Evolutionary conservation across 2,329 filamentous ascomycete genomes (phyloP).

Genomic region (Paraphoma sp.): DNA sequence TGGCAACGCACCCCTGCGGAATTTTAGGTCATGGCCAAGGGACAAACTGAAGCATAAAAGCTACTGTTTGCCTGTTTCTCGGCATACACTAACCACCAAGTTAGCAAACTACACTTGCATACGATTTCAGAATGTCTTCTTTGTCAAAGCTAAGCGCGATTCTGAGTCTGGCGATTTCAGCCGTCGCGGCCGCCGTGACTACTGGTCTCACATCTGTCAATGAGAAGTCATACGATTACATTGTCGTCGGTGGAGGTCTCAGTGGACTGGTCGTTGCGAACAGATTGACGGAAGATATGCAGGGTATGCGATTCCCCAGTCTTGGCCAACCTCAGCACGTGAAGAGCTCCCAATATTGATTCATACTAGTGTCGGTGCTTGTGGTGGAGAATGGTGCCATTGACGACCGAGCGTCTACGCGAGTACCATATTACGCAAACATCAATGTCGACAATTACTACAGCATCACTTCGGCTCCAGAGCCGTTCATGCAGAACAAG

Average conservation of each 20-base stretch:
- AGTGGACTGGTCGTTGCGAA: constrained; percentile 27
- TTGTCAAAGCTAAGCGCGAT: too few species aligned
- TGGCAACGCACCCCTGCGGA: too few species aligned
- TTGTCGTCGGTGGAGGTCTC: constrained; percentile 28
- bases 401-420: constrained; percentile 11
- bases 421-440: constrained; percentile 14
- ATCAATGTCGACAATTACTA: constrained; percentile 18
- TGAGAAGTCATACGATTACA: constrained; percentile 17
- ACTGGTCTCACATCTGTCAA: not conserved
- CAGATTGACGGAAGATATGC: constrained; percentile 18
- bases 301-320: constrained; percentile 1
- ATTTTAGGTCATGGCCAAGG: too few species aligned
- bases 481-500: constrained; percentile 27
- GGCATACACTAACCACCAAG: too few species aligned
- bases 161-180: not conserved
- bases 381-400: constrained; percentile 23
- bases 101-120: too few species aligned
- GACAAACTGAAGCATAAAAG: too few species aligned
- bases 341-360: too few species aligned
- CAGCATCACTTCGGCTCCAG: constrained; percentile 18
- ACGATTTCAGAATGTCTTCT: too few species aligned
- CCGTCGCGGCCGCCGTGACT: not conserved
- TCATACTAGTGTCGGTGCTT: constrained; percentile 14
- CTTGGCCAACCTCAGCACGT: too few species aligned
- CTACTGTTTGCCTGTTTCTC: too few species aligned